phyloP scores from a whole-genome alignment of 2,329 filamentous ascomycete genomes.

The Pseudogymnoascus sp. region DNA sequence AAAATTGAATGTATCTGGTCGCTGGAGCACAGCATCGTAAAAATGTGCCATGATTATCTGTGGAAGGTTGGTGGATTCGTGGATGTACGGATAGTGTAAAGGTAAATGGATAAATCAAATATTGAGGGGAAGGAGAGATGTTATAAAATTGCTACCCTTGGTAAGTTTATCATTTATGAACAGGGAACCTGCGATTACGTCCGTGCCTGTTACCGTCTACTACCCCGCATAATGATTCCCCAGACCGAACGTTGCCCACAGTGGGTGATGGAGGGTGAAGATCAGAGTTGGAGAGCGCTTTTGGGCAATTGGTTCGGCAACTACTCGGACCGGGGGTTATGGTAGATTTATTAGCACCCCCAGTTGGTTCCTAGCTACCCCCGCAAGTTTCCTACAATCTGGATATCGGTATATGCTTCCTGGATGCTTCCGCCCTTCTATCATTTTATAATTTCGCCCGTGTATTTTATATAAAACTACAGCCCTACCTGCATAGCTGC shows the following conservation, averaged over 20 bases:
- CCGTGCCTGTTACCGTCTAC: neutral
- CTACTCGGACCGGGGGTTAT: neutral
- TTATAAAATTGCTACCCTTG: neutral
- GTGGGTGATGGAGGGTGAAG: neutral
- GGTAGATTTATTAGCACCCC: neutral
- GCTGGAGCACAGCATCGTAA: neutral
- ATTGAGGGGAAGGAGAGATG: neutral
- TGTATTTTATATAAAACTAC: neutral
- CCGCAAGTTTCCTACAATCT: neutral
- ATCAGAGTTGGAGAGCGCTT: neutral
- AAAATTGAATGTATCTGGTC: slow-evolving; percentile 31
- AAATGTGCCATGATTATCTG: neutral
- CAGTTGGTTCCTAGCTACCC: neutral
- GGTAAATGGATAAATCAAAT: neutral
- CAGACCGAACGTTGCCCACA: neutral
- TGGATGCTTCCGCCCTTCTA: neutral
- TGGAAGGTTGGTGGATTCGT: neutral
- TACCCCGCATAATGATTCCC: neutral
- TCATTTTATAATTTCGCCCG: neutral
- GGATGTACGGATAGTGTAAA: neutral
- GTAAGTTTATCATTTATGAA: neutral
- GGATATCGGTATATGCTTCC: neutral
- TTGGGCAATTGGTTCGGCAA: neutral
- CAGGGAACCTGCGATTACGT: neutral
- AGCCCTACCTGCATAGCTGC: neutral